A percentile compares a stretch with the other conserved stretches of the same genome.
Conservation (phyloP, 78 protist species). For the Dictyostelium brefeldianum region DNA sequence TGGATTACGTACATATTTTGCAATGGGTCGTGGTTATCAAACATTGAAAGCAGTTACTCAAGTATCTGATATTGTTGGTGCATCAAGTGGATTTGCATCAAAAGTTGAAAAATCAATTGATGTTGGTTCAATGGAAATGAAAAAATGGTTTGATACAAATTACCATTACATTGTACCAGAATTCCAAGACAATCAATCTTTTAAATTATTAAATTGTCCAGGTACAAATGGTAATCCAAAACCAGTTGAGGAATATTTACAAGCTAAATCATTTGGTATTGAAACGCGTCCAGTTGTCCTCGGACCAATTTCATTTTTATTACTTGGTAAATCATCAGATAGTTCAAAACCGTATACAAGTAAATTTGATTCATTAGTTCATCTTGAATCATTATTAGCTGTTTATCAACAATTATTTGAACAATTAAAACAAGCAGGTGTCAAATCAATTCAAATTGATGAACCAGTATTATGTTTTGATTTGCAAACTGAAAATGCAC, state of each 20-base stretch:
- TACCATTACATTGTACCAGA: slow-evolving; percentile 93
- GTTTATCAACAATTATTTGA: slow-evolving; percentile 65
- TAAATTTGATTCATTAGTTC: slow-evolving; percentile 41
- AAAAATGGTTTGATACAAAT: slow-evolving; percentile 92
- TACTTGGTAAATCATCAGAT: slow-evolving; percentile 75
- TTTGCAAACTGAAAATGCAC: neutral
- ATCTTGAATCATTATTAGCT: slow-evolving; percentile 12
- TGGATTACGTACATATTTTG: slow-evolving; percentile 79
- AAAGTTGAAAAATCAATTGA: slow-evolving; percentile 23
- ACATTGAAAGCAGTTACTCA: slow-evolving; percentile 34
- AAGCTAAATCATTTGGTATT: slow-evolving; percentile 53
- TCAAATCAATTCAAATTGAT: slow-evolving; percentile 78
- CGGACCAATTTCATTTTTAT: slow-evolving; percentile 87
- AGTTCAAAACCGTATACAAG: slow-evolving; percentile 19
- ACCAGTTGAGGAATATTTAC: slow-evolving; percentile 50
- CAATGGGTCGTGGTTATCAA: slow-evolving; percentile 89
- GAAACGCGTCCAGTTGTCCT: slow-evolving; percentile 86
- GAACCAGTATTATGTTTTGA: slow-evolving; percentile 86
- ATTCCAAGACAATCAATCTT: slow-evolving; percentile 40
- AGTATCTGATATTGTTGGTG: slow-evolving; percentile 27
- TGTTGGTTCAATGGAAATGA: slow-evolving; percentile 87
- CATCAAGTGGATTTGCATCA: neutral
- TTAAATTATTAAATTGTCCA: slow-evolving; percentile 1
- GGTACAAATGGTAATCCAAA: slow-evolving; percentile 27
- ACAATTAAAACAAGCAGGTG: slow-evolving; percentile 65